Evolutionary conservation across 805 yeast genomes (phyloP), one percentile per base, ranked within the genome.

Genomic region (Candida nemodendra): DNA sequence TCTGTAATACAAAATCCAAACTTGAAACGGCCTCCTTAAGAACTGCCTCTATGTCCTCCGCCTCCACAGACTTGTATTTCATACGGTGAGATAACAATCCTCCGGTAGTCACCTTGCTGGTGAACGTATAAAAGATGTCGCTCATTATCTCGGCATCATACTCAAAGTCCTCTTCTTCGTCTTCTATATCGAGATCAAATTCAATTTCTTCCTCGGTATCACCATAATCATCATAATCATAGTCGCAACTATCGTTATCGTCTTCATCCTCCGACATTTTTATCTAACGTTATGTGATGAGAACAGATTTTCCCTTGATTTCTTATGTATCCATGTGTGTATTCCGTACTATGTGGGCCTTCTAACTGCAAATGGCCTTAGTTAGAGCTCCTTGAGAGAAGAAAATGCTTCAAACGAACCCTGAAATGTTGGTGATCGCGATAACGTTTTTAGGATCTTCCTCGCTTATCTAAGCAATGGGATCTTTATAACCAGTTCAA

Each of bases 1-100:
- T 37, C 22, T 66, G 67, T 4, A 75, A 48, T 8, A 73, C 52
- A 0, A 47, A 41, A 16, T 66, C 51, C 4, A 74, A 50, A n/a
- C 63, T 57, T 4, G 48, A 45, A 0, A 70, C 61, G 34, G 62
- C 57, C 4, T 48, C 42, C 12, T 50, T 35, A 4, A 65, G 28
- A 6, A 45, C 47, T 12, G n/a, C 28, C 35, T 59, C 59, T 5
- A 65, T 52, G 16, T 56, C 61, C 32, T 66, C 70, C 21, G 58
- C 40, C 41, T 41, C 56, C 35, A 48, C 49, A 4, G 53, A 38
- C 24, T 38, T 43, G 30, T 59, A 61, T 32, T 47, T 55, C 57
- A 60, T 47, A 25, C 65, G 38, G 34, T 61, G 60, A 9, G 61
- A 53, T 11, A 44, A 34, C 8, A 36, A 36, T 2, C 57, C 55